phyloP scores from a whole-genome alignment of 805 yeast genomes.

The Citeromyces nyonsensis region DNA sequence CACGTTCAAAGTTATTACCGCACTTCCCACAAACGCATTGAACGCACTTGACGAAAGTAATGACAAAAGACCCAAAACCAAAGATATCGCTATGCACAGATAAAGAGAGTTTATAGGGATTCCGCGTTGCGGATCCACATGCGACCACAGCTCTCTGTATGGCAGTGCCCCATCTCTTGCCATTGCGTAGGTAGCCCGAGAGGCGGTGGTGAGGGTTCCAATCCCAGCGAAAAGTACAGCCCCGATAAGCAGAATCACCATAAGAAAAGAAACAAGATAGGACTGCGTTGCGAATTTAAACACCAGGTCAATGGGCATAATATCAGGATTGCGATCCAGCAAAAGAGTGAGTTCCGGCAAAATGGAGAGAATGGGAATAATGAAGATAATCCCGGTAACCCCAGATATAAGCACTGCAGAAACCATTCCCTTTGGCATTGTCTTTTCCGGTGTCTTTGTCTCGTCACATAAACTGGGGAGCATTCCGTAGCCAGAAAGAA shows the following conservation, averaged over 20 bases:
- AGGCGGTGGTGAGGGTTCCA: constrained; percentile 68
- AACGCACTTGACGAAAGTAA: constrained; percentile 61
- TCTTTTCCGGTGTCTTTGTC: constrained; percentile 58
- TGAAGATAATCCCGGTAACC: constrained; percentile 55
- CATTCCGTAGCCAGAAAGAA: constrained; percentile 74
- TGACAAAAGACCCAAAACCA: constrained; percentile 46
- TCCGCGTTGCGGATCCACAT: constrained; percentile 39
- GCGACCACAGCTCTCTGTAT: constrained; percentile 43
- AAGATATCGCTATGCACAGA: constrained; percentile 47
- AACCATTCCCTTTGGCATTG: constrained; percentile 61
- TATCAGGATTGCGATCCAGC: constrained; percentile 45
- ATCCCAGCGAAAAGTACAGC: constrained; percentile 65
- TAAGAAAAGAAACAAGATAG: constrained; percentile 48
- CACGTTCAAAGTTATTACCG: constrained; percentile 58
- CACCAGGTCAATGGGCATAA: constrained; percentile 67
- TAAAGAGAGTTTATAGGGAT: constrained; percentile 61
- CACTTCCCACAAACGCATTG: constrained; percentile 73
- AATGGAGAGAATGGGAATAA: constrained; percentile 56
- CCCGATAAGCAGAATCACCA: constrained; percentile 51
- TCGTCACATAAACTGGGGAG: constrained; percentile 74
- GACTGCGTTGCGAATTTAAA: constrained; percentile 61
- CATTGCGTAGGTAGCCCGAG: constrained; percentile 69
- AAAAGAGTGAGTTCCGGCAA: constrained; percentile 47
- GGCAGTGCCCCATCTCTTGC: constrained; percentile 79
- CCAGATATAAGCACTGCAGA: constrained; percentile 50